A percentile compares a stretch with the other conserved stretches of the same genome.
phyloP scores from a whole-genome alignment of 2,329 filamentous ascomycete genomes.

The Aspergillus ibericus region DNA sequence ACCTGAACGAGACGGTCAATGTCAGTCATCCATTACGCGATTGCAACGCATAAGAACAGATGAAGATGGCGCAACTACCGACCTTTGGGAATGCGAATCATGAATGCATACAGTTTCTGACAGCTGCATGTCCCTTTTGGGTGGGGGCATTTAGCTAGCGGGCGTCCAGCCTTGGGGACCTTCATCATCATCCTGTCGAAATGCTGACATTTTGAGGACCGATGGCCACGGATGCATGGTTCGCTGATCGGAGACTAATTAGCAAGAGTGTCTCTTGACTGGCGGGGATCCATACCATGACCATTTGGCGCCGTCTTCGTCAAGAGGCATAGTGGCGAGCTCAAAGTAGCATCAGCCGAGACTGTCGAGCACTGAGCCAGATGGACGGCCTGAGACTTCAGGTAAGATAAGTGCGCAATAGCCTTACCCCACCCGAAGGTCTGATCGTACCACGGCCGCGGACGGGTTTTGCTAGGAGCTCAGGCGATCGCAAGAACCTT shows the following conservation, averaged over 20 bases:
- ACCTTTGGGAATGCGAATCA: constrained; percentile 49
- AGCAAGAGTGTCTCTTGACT: background rate
- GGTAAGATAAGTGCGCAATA: background rate
- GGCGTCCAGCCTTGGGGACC: constrained; percentile 50
- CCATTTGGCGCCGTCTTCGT: constrained; percentile 48
- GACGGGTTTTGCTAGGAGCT: background rate
- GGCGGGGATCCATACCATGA: constrained; percentile 39
- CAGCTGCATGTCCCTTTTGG: constrained; percentile 45
- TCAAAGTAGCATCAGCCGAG: background rate
- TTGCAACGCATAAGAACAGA: background rate
- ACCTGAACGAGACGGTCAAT: constrained; percentile 25
- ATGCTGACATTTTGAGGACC: constrained; percentile 52
- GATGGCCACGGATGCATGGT: constrained; percentile 50
- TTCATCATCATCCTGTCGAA: constrained; percentile 52
- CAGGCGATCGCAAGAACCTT: background rate
- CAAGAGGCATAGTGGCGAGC: constrained; percentile 41
- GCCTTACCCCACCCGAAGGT: constrained; percentile 4
- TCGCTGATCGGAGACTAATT: constrained; percentile 32
- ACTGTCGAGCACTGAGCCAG: background rate
- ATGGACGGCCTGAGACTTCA: background rate
- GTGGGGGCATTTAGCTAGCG: constrained; percentile 50
- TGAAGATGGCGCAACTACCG: constrained; percentile 5
- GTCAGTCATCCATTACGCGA: constrained; percentile 8
- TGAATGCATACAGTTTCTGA: constrained; percentile 44
- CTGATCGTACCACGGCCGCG: constrained; percentile 3